Percentiles rank a stretch among this genome's conserved stretches.
phyloP scores from a whole-genome alignment of 163 green algal species.

The Prototheca cutis region DNA sequence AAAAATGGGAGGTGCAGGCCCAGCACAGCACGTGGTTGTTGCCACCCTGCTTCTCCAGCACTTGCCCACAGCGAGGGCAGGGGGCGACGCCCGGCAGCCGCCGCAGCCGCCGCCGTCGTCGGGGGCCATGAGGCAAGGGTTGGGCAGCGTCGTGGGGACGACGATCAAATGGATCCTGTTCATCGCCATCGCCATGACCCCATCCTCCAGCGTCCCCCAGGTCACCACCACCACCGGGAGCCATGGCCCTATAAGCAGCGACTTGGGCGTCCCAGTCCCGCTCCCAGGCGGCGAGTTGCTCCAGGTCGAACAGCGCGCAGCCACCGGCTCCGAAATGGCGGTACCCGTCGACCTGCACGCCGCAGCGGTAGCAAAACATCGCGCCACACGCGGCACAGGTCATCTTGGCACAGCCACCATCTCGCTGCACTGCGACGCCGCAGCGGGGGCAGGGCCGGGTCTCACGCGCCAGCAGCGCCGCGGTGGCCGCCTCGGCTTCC shows the following conservation, averaged over 20 bases:
- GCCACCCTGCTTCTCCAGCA: slow-evolving; percentile 9
- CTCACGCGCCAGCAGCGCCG: slow-evolving; percentile 25
- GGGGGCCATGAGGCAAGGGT: not conserved
- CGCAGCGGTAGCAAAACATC: slow-evolving; percentile 46
- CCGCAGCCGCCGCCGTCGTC: not conserved
- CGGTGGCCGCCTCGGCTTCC: slow-evolving; percentile 27
- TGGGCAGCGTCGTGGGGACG: too few relatives aligned
- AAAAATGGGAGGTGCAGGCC: slow-evolving; percentile 27
- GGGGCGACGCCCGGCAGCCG: not conserved
- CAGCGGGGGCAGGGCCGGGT: slow-evolving; percentile 46
- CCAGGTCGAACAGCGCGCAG: slow-evolving; percentile 63
- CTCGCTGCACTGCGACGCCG: slow-evolving; percentile 40
- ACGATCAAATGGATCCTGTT: too few relatives aligned
- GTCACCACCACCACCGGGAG: too few relatives aligned
- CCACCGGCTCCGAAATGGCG: slow-evolving; percentile 45
- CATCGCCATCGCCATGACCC: too few relatives aligned
- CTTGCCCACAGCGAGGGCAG: slow-evolving; percentile 31
- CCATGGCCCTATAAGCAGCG: not conserved
- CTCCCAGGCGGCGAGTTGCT: slow-evolving; percentile 43
- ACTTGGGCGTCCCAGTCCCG: slow-evolving; percentile 13
- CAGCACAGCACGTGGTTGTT: slow-evolving; percentile 39
- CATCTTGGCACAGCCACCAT: slow-evolving; percentile 69
- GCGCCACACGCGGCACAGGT: slow-evolving; percentile 39
- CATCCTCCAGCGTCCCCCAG: too few relatives aligned
- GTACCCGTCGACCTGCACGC: slow-evolving; percentile 49